Percentiles rank a stretch among this genome's conserved stretches.
These are phyloP conservation scores for Boletus vermiculosoides DNA, from an alignment of 768 basidiomycete genomes.

Conservation along the genomic window DNA sequence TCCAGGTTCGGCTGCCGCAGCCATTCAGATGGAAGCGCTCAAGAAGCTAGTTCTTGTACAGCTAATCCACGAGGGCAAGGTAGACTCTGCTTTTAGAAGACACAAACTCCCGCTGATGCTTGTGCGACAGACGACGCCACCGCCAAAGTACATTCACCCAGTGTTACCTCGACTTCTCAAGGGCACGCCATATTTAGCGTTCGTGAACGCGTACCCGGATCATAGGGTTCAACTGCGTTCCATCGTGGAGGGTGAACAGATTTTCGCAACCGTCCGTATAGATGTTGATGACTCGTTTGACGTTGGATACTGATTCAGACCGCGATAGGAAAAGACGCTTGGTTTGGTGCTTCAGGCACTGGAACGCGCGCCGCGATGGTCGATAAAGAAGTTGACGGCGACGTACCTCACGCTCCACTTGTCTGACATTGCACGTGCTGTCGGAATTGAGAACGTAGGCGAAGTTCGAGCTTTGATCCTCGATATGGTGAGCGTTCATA, in stretches of 20 bases:
- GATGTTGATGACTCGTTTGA: background rate
- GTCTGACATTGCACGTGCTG: slow-evolving; percentile 59
- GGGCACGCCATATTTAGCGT: slow-evolving; percentile 58
- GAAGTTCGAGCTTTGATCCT: slow-evolving; percentile 60
- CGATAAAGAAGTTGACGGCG: slow-evolving; percentile 73
- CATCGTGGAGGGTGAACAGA: slow-evolving; percentile 53
- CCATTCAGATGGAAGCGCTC: slow-evolving; percentile 80
- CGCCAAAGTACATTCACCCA: slow-evolving; percentile 75
- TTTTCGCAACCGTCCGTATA: slow-evolving; percentile 51
- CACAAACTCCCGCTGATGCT: background rate
- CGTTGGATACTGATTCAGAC: slow-evolving; percentile 6
- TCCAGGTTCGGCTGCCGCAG: slow-evolving; percentile 55
- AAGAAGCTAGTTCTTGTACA: slow-evolving; percentile 84
- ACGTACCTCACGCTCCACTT: slow-evolving; percentile 81
- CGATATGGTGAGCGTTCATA: slow-evolving; percentile 59
- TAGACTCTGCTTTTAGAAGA: slow-evolving; percentile 23
- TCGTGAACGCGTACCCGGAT: slow-evolving; percentile 67
- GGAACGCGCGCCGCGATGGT: slow-evolving; percentile 71
- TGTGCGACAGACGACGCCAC: slow-evolving; percentile 33
- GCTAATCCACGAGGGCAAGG: slow-evolving; percentile 74
- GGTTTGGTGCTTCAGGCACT: slow-evolving; percentile 70
- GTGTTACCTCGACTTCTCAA: slow-evolving; percentile 62
- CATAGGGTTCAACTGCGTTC: slow-evolving; percentile 43
- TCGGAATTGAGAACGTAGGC: slow-evolving; percentile 45
- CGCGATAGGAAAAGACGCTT: slow-evolving; percentile 61